These are phyloP conservation scores for Glonium stellatum DNA, from an alignment of 495 filamentous ascomycete genomes.

Conservation along the genomic window DNA sequence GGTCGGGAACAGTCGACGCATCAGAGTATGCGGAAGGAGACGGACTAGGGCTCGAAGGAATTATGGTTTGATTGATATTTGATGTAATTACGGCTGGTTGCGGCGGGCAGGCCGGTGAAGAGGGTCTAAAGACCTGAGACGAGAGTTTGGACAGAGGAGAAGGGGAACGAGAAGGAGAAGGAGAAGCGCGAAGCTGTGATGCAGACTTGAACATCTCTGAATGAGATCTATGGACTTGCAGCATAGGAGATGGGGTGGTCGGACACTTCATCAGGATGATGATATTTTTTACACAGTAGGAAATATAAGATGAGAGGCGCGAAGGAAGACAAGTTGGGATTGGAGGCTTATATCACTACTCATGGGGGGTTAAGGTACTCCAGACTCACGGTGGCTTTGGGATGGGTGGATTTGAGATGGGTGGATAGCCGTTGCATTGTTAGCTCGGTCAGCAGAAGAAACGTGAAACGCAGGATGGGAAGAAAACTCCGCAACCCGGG, in stretches of 20 bases:
- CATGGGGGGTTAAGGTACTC: background rate
- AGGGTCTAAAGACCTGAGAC: background rate
- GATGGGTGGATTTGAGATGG: background rate
- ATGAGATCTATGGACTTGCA: background rate
- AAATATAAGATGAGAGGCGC: background rate
- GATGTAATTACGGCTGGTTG: background rate
- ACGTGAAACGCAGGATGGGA: conserved; percentile 2
- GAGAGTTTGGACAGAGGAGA: background rate
- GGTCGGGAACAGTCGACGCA: background rate
- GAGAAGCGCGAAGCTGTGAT: background rate
- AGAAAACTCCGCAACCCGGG: background rate
- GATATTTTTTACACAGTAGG: background rate
- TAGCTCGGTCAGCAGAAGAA: background rate
- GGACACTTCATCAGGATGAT: background rate
- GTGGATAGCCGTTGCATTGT: too few relatives aligned
- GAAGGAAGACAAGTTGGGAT: background rate
- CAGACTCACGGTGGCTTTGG: background rate
- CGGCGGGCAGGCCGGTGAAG: background rate
- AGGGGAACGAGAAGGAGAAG: background rate
- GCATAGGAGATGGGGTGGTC: background rate
- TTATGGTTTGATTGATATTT: background rate
- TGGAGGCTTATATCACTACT: conserved; percentile 1
- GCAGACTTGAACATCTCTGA: background rate
- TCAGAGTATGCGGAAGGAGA: background rate
- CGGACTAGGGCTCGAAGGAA: background rate